Conservation (phyloP, 768 basidiomycete species). For the Daedaleopsis nitida region DNA sequence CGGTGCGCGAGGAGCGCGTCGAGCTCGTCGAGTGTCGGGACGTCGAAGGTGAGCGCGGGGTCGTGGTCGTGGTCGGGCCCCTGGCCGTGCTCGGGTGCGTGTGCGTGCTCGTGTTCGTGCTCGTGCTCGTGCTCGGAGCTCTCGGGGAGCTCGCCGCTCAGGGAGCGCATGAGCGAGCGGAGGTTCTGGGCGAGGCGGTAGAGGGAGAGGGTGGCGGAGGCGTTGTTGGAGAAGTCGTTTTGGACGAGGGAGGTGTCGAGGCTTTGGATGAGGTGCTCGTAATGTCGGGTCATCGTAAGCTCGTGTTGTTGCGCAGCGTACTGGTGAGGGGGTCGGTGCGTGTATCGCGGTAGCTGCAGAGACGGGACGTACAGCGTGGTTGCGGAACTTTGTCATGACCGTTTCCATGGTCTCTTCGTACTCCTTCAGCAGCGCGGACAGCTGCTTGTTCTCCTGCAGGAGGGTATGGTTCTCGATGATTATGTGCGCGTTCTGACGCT, state of each 20-base stretch:
- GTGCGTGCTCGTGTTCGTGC: slow-evolving; percentile 39
- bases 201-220: slow-evolving; percentile 64
- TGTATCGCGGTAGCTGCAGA: slow-evolving; percentile 3
- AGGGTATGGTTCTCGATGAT: slow-evolving; percentile 94
- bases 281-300: slow-evolving; percentile 83
- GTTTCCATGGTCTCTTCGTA: slow-evolving; percentile 94
- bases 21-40: slow-evolving; percentile 47
- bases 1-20: slow-evolving; percentile 44
- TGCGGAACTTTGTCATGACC: slow-evolving; percentile 95
- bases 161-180: slow-evolving; percentile 68
- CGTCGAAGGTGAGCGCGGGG: slow-evolving; percentile 29
- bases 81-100: slow-evolving; percentile 34
- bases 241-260: slow-evolving; percentile 61
- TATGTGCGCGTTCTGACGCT: slow-evolving; percentile 85
- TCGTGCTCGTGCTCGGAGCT: background rate
- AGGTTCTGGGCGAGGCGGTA: slow-evolving; percentile 71
- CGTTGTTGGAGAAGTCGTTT: slow-evolving; percentile 57
- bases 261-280: slow-evolving; percentile 76
- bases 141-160: slow-evolving; percentile 59
- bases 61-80: slow-evolving; percentile 1
- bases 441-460: slow-evolving; percentile 93
- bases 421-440: slow-evolving; percentile 86
- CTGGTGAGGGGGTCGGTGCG: slow-evolving; percentile 41
- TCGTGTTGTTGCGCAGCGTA: slow-evolving; percentile 92
- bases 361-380: slow-evolving; percentile 73